These are phyloP conservation scores for Eutypa lata DNA, from an alignment of 2,329 filamentous ascomycete genomes.

Conservation along the genomic window DNA sequence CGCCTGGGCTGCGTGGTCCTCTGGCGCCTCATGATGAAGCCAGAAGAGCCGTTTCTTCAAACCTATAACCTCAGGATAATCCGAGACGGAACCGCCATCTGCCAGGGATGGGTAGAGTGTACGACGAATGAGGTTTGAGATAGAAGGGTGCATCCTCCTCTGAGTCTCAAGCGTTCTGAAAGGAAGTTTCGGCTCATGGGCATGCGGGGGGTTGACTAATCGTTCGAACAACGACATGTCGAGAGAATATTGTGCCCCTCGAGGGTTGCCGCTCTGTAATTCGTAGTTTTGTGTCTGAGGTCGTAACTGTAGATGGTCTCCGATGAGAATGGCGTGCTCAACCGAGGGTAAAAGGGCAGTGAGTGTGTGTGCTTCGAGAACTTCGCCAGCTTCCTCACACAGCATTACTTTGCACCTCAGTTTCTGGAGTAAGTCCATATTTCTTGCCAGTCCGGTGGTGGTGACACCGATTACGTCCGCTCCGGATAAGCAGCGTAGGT, in stretches of 20 bases:
- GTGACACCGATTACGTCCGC: conserved; percentile 56
- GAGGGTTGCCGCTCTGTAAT: conserved; percentile 42
- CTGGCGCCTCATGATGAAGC: conserved; percentile 48
- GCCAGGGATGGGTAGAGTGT: conserved; percentile 51
- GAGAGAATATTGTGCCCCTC: conserved; percentile 48
- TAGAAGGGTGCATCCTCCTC: conserved; percentile 56
- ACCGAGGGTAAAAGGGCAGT: conserved; percentile 57
- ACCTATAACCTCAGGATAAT: conserved; percentile 43
- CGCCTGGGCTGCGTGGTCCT: background rate
- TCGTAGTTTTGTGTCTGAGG: conserved; percentile 54
- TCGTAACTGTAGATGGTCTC: conserved; percentile 61
- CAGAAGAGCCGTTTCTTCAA: conserved; percentile 52
- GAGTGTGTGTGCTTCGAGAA: conserved; percentile 62
- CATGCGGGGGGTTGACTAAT: conserved; percentile 29
- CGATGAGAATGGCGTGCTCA: conserved; percentile 61
- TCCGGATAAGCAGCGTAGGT: conserved; percentile 33
- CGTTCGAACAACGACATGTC: conserved; percentile 63
- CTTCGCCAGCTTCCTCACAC: conserved; percentile 67
- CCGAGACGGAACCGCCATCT: conserved; percentile 37
- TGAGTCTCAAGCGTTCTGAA: conserved; percentile 38
- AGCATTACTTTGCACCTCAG: conserved; percentile 55
- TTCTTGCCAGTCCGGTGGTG: conserved; percentile 55
- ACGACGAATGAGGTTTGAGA: conserved; percentile 50
- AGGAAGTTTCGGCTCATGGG: conserved; percentile 23
- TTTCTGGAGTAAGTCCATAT: conserved; percentile 45